A percentile compares a stretch with the other conserved stretches of the same genome.
Evolutionary conservation across 805 yeast species (phyloP).

Genomic region (Kuraishia ogatae): DNA sequence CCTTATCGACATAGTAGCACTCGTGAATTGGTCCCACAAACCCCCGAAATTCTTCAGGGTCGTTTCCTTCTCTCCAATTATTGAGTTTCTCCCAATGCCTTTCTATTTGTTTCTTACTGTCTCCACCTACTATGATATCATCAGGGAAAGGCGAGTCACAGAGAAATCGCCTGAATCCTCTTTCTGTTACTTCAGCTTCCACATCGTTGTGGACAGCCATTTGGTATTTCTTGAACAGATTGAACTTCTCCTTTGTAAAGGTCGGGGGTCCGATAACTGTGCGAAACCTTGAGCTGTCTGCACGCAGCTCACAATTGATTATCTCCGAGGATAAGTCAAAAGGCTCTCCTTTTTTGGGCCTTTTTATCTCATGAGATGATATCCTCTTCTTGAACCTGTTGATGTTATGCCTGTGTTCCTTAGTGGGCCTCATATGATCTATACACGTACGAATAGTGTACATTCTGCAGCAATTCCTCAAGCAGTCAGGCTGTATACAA

Average conservation of each 20-base stretch:
- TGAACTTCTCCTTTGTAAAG: constrained; percentile 50
- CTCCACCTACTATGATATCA: constrained; percentile 12
- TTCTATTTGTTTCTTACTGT: constrained; percentile 14
- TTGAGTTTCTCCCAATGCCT: constrained; percentile 33
- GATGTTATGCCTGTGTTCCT: constrained; percentile 59
- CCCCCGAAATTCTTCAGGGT: constrained; percentile 4
- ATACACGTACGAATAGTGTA: constrained; percentile 66
- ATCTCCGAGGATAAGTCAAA: constrained; percentile 9
- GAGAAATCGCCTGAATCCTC: constrained; percentile 54
- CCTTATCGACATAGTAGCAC: constrained; percentile 56
- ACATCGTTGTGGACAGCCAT: constrained; percentile 57
- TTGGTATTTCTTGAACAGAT: constrained; percentile 63
- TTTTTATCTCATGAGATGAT: constrained; percentile 7
- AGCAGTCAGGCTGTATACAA: constrained; percentile 46
- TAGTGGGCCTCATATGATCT: constrained; percentile 35
- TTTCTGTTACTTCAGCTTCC: constrained; percentile 31
- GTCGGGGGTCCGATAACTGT: constrained; percentile 46
- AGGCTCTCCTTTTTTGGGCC: constrained; percentile 3
- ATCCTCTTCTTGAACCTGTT: constrained; percentile 48
- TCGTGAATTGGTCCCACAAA: constrained; percentile 67
- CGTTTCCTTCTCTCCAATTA: constrained; percentile 24
- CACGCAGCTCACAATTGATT: constrained; percentile 2
- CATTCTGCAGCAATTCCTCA: constrained; percentile 70
- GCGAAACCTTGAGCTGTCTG: constrained; percentile 10
- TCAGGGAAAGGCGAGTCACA: constrained; percentile 57